Evolutionary conservation across 768 basidiomycete species (phyloP).

Genomic region (Lentinula edodes): DNA sequence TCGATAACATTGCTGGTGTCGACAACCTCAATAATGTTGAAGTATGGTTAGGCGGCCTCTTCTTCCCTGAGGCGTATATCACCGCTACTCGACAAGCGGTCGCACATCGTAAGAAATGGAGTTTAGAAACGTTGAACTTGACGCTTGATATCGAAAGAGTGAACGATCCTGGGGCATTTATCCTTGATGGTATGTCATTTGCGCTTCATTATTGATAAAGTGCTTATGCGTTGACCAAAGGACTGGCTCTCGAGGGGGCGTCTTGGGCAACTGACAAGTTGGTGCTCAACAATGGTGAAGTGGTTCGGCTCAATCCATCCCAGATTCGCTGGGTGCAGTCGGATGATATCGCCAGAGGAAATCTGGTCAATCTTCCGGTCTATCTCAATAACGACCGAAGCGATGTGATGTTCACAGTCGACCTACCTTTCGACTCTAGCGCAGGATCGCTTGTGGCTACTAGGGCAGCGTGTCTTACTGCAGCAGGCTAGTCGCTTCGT

Average conservation of each 20-base stretch:
- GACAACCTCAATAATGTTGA: slow-evolving; percentile 65
- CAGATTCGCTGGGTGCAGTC: slow-evolving; percentile 84
- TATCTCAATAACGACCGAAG: slow-evolving; percentile 89
- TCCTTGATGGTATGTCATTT: slow-evolving; percentile 70
- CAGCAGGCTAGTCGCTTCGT: slow-evolving; percentile 46
- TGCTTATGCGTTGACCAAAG: slow-evolving; percentile 31
- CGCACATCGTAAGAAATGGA: slow-evolving; percentile 89
- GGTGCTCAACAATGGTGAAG: slow-evolving; percentile 78
- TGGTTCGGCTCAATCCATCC: slow-evolving; percentile 72
- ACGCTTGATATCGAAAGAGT: slow-evolving; percentile 78
- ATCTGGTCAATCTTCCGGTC: slow-evolving; percentile 77
- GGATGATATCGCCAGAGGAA: slow-evolving; percentile 30
- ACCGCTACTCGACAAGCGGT: slow-evolving; percentile 96
- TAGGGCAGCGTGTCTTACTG: slow-evolving; percentile 87
- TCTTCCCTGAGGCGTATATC: slow-evolving; percentile 95
- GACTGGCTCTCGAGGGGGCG: slow-evolving; percentile 85
- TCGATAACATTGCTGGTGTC: slow-evolving; percentile 62
- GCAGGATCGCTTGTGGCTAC: slow-evolving; percentile 73
- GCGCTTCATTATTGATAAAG: not conserved
- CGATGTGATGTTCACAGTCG: slow-evolving; percentile 87
- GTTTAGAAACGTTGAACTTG: slow-evolving; percentile 81
- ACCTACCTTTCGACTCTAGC: slow-evolving; percentile 69
- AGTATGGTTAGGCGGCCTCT: slow-evolving; percentile 91
- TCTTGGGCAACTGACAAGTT: slow-evolving; percentile 66
- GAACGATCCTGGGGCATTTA: slow-evolving; percentile 74